Evolutionary conservation across 139 green algal genomes (phyloP).

Genomic region (Ettlia oleoabundans): DNA sequence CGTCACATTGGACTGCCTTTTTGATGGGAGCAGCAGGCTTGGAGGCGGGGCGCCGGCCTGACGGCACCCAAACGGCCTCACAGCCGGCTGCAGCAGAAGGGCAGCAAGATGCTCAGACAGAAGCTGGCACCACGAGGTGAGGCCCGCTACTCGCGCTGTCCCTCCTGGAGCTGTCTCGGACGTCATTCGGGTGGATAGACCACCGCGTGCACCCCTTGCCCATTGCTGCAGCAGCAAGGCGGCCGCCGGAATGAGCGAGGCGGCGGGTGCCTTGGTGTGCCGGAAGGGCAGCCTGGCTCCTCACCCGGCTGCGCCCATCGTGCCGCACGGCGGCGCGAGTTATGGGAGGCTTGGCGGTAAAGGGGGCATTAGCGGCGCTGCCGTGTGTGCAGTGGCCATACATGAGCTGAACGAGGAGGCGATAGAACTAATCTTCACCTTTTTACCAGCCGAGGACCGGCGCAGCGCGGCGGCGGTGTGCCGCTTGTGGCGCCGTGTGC

Average conservation of each 20-base stretch:
- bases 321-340: background rate
- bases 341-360: background rate
- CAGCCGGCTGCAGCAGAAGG: no score
- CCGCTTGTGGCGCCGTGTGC: slow-evolving; percentile 24
- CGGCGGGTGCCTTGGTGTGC: background rate
- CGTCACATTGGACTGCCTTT: no score
- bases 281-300: background rate
- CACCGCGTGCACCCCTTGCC: background rate
- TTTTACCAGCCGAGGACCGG: slow-evolving; percentile 13
- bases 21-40: no score
- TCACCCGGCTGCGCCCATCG: background rate
- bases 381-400: background rate
- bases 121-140: no score
- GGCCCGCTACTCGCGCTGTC: background rate
- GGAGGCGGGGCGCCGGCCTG: no score
- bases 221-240: background rate
- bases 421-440: slow-evolving; percentile 28
- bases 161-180: background rate
- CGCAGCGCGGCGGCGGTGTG: slow-evolving; percentile 11
- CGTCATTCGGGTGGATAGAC: background rate
- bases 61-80: no score
- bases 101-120: no score
- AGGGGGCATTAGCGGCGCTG: background rate
- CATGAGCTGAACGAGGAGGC: slow-evolving; percentile 21
- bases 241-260: background rate